Evolutionary conservation across 2,329 filamentous ascomycete species (phyloP), one percentile per base, ranked within the genome.

Genomic region (Ophiosphaerella narmari): DNA sequence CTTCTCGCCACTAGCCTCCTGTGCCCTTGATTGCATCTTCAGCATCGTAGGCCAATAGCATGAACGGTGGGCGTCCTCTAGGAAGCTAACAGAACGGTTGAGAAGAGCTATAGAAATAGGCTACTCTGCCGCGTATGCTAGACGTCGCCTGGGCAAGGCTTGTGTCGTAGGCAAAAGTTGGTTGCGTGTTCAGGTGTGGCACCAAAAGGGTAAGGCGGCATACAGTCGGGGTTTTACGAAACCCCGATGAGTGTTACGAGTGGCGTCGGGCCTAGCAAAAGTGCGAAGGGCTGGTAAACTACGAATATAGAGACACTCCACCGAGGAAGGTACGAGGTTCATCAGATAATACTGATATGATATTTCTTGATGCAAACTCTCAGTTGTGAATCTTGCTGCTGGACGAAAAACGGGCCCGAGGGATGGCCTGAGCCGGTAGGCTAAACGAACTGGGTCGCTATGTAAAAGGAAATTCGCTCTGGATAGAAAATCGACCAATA

Each of bases 1-100:
- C 46, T 55, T 60, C 35, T 61, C 55, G 65, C 66, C 67, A 70
- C 66, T 54, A 51, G 26, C 50, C 49, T 56, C 24, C 26, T 42
- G 26, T 43, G 38, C 34, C 24, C 29, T 46, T 26, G 21, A 41
- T 35, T 31, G 34, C 47, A 43, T 47, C 39, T 42, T 53, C 32
- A 12, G 18, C 24, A n/a, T 37, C 14, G 34, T 37, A 36, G 36
- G 43, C 66, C 63, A 67, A 70, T 68, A 48, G 52, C 23, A 43
- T 21, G 34, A 7, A 16, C 38, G 48, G 13, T 31, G 37, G 34
- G 11, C 9, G 23, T 12, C 33, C 16, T 21, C 2, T 45, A 18
- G 35, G 59, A 66, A 64, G 43, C 43, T 29, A 21, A 16, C 33
- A 46, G 66, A 70, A 67, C 36, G 21, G 35, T 49, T 50, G 52